These are phyloP conservation scores for Leccinum imitatum DNA, from an alignment of 768 basidiomycete genomes.

Conservation along the genomic window DNA sequence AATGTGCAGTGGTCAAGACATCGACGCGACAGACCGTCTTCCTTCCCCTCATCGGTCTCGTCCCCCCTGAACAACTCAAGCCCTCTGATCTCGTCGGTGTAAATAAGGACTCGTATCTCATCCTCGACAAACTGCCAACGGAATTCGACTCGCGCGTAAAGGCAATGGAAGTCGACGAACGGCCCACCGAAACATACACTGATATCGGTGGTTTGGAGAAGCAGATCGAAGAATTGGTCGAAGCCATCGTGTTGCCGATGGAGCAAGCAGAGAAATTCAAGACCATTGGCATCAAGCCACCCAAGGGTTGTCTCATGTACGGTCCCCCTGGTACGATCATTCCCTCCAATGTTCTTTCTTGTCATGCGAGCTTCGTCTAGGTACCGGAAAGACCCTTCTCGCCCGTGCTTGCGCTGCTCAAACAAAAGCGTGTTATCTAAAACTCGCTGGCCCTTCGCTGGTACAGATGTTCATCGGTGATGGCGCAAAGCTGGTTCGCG, in stretches of 20 bases:
- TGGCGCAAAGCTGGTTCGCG: slow-evolving; percentile 97
- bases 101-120: slow-evolving; percentile 98
- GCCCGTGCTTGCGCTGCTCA: slow-evolving; percentile 98
- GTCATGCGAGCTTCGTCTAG: slow-evolving; percentile 32
- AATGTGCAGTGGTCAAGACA: slow-evolving; percentile 99
- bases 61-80: slow-evolving; percentile 85
- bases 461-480: slow-evolving; percentile 99
- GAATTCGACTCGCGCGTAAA: slow-evolving; percentile 99
- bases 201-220: slow-evolving; percentile 99
- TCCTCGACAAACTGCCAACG: slow-evolving; percentile 91
- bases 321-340: slow-evolving; percentile 80
- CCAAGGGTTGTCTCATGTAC: slow-evolving; percentile 98
- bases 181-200: slow-evolving; percentile 95
- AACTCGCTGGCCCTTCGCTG: slow-evolving; percentile 94
- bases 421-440: slow-evolving; percentile 96
- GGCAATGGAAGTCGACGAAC: slow-evolving; percentile 99
- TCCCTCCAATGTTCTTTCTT: background rate
- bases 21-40: slow-evolving; percentile 98
- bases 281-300: slow-evolving; percentile 94
- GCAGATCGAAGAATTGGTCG: slow-evolving; percentile 97
- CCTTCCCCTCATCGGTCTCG: slow-evolving; percentile 96
- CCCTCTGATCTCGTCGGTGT: slow-evolving; percentile 97
- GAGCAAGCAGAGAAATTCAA: slow-evolving; percentile 99
- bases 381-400: slow-evolving; percentile 96
- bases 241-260: slow-evolving; percentile 98